phyloP scores from a whole-genome alignment of 2,329 filamentous ascomycete genomes.

The Ophiostoma australiae region DNA sequence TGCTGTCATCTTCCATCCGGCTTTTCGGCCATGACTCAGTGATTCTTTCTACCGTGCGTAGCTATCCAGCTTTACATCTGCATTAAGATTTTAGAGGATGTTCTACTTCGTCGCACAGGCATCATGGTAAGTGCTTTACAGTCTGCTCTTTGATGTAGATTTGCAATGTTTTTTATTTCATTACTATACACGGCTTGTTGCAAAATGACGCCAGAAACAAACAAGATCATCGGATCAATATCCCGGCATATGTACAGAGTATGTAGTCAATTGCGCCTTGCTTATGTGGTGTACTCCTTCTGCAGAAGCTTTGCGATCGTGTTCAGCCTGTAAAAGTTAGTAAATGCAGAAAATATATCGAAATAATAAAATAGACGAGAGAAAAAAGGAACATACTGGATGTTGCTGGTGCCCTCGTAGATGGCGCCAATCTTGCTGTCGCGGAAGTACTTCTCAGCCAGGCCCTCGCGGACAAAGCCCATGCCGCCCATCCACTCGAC shows the following conservation, averaged over 20 bases:
- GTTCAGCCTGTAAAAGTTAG: conserved; percentile 46
- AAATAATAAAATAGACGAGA: background rate
- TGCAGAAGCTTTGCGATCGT: conserved; percentile 60
- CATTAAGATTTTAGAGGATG: background rate
- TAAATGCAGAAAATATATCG: background rate
- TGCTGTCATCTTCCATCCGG: background rate
- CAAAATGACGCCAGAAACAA: conserved; percentile 4
- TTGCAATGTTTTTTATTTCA: background rate
- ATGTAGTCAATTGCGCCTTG: background rate
- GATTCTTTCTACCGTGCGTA: background rate
- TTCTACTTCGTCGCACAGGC: background rate
- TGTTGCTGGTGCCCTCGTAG: conserved; percentile 85
- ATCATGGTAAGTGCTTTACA: background rate
- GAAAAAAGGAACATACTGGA: conserved; percentile 48
- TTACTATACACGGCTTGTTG: background rate
- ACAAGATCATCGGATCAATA: background rate
- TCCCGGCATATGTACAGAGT: background rate
- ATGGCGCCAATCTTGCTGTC: conserved; percentile 99
- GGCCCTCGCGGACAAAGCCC: conserved; percentile 94
- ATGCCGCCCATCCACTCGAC: conserved; percentile 99
- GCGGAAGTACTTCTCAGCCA: conserved; percentile 96
- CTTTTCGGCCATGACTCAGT: background rate
- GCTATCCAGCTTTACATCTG: background rate
- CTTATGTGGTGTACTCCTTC: conserved; percentile 51
- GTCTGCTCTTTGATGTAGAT: background rate